Conservation (phyloP, 1,284 basidiomycete genomes). For the Psilocybe mexicana region DNA sequence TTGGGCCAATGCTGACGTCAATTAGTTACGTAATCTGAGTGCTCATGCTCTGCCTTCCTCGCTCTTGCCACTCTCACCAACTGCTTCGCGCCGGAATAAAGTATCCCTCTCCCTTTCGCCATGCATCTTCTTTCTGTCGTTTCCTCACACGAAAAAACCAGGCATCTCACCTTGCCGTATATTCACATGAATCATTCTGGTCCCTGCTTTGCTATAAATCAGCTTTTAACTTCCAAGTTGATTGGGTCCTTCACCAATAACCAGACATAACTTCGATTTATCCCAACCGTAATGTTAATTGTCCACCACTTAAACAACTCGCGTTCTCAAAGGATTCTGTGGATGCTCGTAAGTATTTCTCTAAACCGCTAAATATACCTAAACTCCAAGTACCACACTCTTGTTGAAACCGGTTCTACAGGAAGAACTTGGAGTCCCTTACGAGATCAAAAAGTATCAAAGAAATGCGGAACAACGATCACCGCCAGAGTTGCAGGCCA, state of each 20-base stretch:
- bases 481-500: constrained; percentile 41
- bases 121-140: background rate
- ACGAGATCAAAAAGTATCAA: constrained; percentile 49
- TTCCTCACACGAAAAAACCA: background rate
- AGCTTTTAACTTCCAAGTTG: background rate
- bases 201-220: background rate
- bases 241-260: background rate
- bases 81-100: background rate
- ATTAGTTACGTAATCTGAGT: background rate
- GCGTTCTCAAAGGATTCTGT: constrained; percentile 38
- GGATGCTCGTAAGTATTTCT: constrained; percentile 44
- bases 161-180: background rate
- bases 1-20: background rate
- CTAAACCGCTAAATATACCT: background rate
- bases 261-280: background rate
- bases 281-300: background rate
- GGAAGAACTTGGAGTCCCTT: constrained; percentile 52
- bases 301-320: constrained; percentile 2
- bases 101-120: background rate
- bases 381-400: background rate
- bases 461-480: constrained; percentile 37
- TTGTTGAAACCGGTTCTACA: constrained; percentile 18
- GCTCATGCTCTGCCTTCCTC: background rate
- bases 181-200: background rate
- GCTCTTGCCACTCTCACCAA: background rate